Conservation (phyloP, 768 basidiomycete species). For the Amanita exitialis region DNA sequence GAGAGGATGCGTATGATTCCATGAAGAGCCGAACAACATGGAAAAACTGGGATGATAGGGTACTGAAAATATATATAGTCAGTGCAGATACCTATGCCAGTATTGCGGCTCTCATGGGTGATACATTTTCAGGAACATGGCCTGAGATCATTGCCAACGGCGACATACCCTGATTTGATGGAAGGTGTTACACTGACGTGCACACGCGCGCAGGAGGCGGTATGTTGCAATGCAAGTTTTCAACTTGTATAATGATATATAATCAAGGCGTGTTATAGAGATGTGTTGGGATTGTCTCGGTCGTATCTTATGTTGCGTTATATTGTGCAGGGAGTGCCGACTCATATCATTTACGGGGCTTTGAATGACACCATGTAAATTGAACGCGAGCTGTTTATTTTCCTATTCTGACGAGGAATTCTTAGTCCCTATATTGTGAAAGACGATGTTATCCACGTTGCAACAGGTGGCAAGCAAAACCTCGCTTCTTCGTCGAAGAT, state of each 20-base stretch:
- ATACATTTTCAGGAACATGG: conserved; percentile 27
- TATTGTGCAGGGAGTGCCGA: conserved; percentile 23
- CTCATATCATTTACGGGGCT: conserved; percentile 37
- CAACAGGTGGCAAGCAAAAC: conserved; percentile 23
- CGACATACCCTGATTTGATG: conserved; percentile 29
- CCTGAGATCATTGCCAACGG: conserved; percentile 29
- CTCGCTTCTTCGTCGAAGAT: conserved; percentile 28
- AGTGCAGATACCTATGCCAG: conserved; percentile 17
- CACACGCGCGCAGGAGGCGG: conserved; percentile 34
- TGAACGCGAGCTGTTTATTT: neutral
- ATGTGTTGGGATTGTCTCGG: conserved; percentile 20
- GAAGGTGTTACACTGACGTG: conserved; percentile 42
- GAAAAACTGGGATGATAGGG: conserved; percentile 40
- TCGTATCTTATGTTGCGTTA: conserved; percentile 22
- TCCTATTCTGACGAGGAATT: neutral
- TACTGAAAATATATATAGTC: conserved; percentile 25
- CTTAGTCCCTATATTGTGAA: conserved; percentile 15
- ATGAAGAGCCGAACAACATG: conserved; percentile 29
- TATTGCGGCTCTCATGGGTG: neutral
- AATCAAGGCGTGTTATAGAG: conserved; percentile 32
- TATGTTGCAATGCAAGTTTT: conserved; percentile 8
- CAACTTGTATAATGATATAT: neutral
- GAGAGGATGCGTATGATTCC: conserved; percentile 31
- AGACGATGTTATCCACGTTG: conserved; percentile 23
- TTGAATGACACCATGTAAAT: conserved; percentile 34